Base-by-base conservation (phyloP, 2,329 filamentous ascomycete species). In the Didymella pomorum region DNA sequence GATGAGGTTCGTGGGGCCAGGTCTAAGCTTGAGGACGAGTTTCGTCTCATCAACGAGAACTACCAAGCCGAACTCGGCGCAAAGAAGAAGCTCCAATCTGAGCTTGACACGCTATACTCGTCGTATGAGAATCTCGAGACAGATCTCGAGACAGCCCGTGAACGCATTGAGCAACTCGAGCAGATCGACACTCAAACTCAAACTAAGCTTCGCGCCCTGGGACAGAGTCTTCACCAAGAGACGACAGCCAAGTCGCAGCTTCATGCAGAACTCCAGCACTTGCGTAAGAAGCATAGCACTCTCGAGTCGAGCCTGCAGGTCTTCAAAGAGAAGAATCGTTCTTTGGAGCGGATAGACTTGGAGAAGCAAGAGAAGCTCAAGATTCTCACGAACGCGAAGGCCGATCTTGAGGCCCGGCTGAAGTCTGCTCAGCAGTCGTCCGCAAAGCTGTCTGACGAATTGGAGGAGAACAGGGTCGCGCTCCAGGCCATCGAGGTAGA, bases 401-500 rank as follows among this genome's bases (percentile, higher is more conserved):
- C 57, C 0, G 48, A 60, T 4, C 55, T 76, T 16, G 67, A 70
- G 41, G 47, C 59, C 5, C 58, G 67, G 21, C 50, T 76, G 14
- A 59, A 56, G 11, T 56, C 62, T 16, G 52, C 69, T 2, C 68
- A 65, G 25, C 57, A 67, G 29, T 58, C 63, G 1, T 63, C 66
- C 3, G 64, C 60, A 3, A 62, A 56, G 18, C 51, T 76, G 2
- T 63, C 66, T 16, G 56, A 65, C 31, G 63, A 70, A 6, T 28
- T 74, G 28, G 58, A 69, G 11, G 53, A 52, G 25, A 69, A 57
- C 31, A 64, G 67, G 5, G 56, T 52, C 16, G 67, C 71, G 48
- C 67, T 78, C n/a, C 52, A 51, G 10, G 55, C 60, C 3, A 52
- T 74, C 31, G 66, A 71, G 44, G 56, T 58, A 39, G 67, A 68